Base-by-base conservation (phyloP, 768 basidiomycete species). In the Phylloporus arenicola region DNA sequence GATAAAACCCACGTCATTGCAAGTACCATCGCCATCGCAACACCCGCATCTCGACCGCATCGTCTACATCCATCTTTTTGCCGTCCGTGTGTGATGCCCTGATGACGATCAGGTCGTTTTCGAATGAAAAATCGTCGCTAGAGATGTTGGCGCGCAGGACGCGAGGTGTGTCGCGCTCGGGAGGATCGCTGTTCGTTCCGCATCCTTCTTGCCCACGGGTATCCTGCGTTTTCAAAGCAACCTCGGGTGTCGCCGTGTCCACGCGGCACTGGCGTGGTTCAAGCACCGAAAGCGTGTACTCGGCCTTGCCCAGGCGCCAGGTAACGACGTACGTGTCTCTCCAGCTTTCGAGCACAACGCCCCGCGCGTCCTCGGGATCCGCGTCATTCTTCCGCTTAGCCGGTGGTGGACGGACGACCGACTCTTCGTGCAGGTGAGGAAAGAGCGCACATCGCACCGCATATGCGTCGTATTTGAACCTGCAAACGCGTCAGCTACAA, bases 381-480 rank as follows among this genome's bases (percentile, higher is more conserved):
- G 41, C 51, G 2, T 55, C 55, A 10, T 54, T 22, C 31, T 53
- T 68, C 45, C 65, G 67, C 45, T 68, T 68, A 11, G 49, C n/a
- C 7, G 56, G 56, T 3, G 56, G 56, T 4, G 55, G 63, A 14
- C 6, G 29, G 16, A 57, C 20, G n/a, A 49, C 41, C n/a, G 58
- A 54, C 6, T 30, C 60, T 33, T 37, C 54, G 17, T 53, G 49
- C 20, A 55, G 52, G 27, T 62, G 55, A 17, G 79, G 76, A 62
- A 81, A 81, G 13, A 82, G 65, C 1, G 72, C 64, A 25, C 67
- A 64, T 25, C 68, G 68, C 7, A 82, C 64, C 3, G 74, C 60
- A 5, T 59, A 58, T 0, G 79, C 73, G 8, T 75, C 68, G 52
- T 80, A 83, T 63, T 81, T 81, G 51, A 75, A 82, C 46, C 81